Conservation (phyloP, 306 rosid genomes). For the Neltuma alba region DNA sequence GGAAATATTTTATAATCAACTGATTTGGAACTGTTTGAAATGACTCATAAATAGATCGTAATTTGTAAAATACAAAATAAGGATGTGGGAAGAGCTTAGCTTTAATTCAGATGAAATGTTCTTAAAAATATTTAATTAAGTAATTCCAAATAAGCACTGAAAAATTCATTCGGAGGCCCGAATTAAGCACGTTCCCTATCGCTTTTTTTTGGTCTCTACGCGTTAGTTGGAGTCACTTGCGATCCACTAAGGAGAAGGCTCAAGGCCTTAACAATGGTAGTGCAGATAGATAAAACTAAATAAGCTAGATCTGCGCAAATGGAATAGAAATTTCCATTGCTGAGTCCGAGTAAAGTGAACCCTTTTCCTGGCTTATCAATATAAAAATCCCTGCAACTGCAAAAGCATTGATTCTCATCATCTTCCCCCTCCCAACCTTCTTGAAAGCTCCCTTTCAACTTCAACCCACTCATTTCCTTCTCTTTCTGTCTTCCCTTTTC, state of each 20-base stretch:
- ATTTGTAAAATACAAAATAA: too few relatives aligned
- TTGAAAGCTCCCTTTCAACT: constrained; percentile 53
- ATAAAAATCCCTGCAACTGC: constrained; percentile 25
- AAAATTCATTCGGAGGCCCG: constrained; percentile 10
- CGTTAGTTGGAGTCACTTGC: constrained; percentile 10
- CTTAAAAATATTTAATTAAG: too few relatives aligned
- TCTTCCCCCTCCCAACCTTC: constrained; percentile 41
- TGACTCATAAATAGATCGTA: too few relatives aligned
- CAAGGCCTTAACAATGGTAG: not conserved
- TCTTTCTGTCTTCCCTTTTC: constrained; percentile 41
- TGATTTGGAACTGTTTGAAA: too few relatives aligned
- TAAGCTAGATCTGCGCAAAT: not conserved
- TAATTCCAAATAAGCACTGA: too few relatives aligned
- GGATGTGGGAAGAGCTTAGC: too few relatives aligned
- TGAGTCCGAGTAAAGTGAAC: constrained; percentile 4
- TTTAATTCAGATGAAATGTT: too few relatives aligned
- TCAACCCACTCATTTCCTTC: constrained; percentile 26
- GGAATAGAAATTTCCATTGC: constrained; percentile 37
- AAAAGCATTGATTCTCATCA: constrained; percentile 48
- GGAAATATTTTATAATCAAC: not conserved
- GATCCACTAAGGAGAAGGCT: constrained; percentile 21
- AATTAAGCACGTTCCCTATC: constrained; percentile 21
- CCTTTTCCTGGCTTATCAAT: constrained; percentile 25
- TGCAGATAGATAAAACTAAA: not conserved
- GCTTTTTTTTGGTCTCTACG: constrained; percentile 3